phyloP scores from a whole-genome alignment of 345 rosid species.

The Populus nigra region DNA sequence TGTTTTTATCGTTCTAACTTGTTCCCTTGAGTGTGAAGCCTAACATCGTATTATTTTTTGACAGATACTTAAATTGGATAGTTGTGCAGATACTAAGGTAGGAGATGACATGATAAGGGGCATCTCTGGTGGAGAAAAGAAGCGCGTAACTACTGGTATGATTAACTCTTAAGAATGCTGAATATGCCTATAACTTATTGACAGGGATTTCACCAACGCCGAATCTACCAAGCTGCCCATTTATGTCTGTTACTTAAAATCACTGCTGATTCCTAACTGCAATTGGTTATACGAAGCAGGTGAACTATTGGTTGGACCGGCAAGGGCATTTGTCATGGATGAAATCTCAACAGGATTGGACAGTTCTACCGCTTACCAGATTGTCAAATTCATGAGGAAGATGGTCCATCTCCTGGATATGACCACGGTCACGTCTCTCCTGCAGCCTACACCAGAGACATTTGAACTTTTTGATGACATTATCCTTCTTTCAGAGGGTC shows the following conservation, averaged over 20 bases:
- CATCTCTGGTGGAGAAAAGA: slow-evolving; percentile 48
- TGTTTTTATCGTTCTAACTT: background rate
- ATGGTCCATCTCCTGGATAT: slow-evolving; percentile 46
- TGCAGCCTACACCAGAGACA: slow-evolving; percentile 55
- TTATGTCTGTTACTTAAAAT: no score
- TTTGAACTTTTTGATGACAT: slow-evolving; percentile 75
- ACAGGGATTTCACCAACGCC: no score
- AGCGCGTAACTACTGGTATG: slow-evolving; percentile 46
- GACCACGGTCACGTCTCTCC: slow-evolving; percentile 45
- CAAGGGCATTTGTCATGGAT: slow-evolving; percentile 48
- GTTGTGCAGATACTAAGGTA: slow-evolving; percentile 42
- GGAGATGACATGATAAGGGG: slow-evolving; percentile 54
- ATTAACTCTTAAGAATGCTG: background rate
- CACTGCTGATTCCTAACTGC: background rate
- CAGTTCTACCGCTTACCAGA: slow-evolving; percentile 50
- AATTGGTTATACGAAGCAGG: slow-evolving; percentile 14
- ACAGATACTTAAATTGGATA: slow-evolving; percentile 41
- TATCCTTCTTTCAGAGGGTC: slow-evolving; percentile 64
- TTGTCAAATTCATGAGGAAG: slow-evolving; percentile 43
- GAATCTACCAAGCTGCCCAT: no score
- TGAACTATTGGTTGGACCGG: slow-evolving; percentile 47
- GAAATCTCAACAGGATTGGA: slow-evolving; percentile 57
- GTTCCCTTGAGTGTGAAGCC: background rate
- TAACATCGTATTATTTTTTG: no score
- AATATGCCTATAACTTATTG: no score